Conservation (phyloP, 495 filamentous ascomycete species). For the Penicillium arizonense region DNA sequence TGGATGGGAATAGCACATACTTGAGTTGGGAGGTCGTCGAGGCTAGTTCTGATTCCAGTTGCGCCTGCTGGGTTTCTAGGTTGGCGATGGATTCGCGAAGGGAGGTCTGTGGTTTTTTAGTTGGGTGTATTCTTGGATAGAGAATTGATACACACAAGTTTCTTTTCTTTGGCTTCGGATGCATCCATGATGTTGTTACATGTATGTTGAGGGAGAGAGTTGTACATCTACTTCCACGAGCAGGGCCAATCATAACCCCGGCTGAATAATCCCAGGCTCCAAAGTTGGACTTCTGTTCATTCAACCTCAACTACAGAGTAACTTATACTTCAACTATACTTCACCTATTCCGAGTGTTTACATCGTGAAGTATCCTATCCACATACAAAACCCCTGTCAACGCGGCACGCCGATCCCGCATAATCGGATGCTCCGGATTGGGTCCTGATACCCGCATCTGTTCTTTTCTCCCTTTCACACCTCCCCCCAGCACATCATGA, state of each 20-base stretch:
- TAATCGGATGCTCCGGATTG: constrained; percentile 29
- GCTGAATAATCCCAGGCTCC: constrained; percentile 15
- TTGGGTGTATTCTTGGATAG: not conserved
- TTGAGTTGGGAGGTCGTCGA: constrained; percentile 32
- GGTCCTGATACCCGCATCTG: constrained; percentile 13
- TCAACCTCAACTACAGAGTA: not conserved
- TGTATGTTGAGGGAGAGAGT: no score
- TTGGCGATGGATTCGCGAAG: constrained; percentile 34
- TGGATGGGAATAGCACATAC: constrained; percentile 21
- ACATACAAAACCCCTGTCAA: no score
- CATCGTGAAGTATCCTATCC: no score
- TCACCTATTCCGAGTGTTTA: no score
- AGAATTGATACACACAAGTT: constrained; percentile 12
- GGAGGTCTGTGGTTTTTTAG: constrained; percentile 17
- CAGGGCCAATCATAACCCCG: constrained; percentile 8
- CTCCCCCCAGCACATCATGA: constrained; percentile 13
- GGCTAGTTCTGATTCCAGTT: constrained; percentile 31
- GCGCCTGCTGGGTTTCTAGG: constrained; percentile 31
- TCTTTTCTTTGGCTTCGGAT: constrained; percentile 13
- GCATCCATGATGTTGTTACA: not conserved
- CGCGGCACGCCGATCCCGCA: not conserved
- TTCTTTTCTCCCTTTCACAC: constrained; percentile 9
- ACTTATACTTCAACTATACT: no score
- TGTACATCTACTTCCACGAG: no score
- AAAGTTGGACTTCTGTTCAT: not conserved